Evolutionary conservation across 345 rosid genomes (phyloP).

Genomic region (Murraya paniculata): DNA sequence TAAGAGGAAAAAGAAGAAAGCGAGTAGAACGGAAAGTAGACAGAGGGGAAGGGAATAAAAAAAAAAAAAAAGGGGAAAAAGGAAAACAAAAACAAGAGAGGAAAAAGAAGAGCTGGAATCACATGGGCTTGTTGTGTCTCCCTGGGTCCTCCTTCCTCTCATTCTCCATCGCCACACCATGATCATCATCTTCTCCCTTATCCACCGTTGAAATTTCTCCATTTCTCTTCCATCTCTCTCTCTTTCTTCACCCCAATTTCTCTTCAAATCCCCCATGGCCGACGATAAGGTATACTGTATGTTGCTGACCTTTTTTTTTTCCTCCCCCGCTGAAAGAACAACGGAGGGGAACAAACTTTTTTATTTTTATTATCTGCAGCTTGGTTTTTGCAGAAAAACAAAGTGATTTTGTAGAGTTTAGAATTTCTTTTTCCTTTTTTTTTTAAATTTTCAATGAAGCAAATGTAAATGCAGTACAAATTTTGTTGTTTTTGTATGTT

Average conservation of each 20-base stretch:
- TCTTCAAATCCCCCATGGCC: slow-evolving; percentile 44
- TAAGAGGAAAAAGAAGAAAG: slow-evolving; percentile 9
- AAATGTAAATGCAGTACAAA: background rate
- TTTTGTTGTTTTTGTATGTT: background rate
- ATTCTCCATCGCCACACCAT: slow-evolving; percentile 20
- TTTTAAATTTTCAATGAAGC: background rate
- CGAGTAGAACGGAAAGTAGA: slow-evolving; percentile 41
- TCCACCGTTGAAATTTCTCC: slow-evolving; percentile 22
- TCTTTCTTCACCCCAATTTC: background rate
- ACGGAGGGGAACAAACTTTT: background rate
- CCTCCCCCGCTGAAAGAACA: background rate
- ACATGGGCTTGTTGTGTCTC: slow-evolving; percentile 48
- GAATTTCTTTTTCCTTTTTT: background rate
- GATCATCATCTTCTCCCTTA: slow-evolving; percentile 24
- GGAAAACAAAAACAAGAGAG: background rate
- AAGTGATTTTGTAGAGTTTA: background rate
- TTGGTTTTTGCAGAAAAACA: background rate
- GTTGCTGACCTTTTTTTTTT: background rate
- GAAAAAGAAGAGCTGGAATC: slow-evolving; percentile 35
- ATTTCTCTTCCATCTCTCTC: background rate
- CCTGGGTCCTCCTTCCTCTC: slow-evolving; percentile 20
- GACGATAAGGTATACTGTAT: slow-evolving; percentile 56
- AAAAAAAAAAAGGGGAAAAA: slow-evolving; percentile 6
- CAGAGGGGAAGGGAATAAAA: slow-evolving; percentile 8
- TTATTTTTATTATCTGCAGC: background rate